Percentiles rank a stretch among this genome's conserved stretches.
Conservation (phyloP, 1,139 yeast genomes). For the Candida pseudocylindracea region DNA sequence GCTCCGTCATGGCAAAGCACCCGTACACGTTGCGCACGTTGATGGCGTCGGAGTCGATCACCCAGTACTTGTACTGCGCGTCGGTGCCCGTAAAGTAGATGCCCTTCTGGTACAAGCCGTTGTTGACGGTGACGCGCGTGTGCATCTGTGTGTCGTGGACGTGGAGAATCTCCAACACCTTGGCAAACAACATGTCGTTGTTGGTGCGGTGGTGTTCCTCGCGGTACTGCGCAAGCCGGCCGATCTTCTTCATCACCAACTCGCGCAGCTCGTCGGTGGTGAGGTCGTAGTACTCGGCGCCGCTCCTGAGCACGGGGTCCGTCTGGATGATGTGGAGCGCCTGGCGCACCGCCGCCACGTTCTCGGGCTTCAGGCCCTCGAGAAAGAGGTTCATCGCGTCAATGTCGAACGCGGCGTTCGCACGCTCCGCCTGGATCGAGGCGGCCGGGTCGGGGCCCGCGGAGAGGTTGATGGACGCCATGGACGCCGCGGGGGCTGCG, state of each 20-base stretch:
- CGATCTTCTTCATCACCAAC: constrained; percentile 19
- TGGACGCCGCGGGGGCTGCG: too few species aligned
- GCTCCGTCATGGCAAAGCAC: constrained; percentile 26
- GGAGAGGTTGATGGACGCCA: not conserved
- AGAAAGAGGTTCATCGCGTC: constrained; percentile 22
- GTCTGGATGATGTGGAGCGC: constrained; percentile 21
- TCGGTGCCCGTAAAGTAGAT: constrained; percentile 27
- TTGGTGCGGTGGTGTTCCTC: constrained; percentile 12
- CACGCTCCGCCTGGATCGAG: constrained; percentile 14
- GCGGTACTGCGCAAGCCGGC: constrained; percentile 18
- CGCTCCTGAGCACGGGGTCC: constrained; percentile 20
- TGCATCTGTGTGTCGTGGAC: constrained; percentile 25
- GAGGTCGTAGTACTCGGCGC: constrained; percentile 15
- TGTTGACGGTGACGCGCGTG: constrained; percentile 25
- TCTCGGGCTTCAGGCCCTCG: constrained; percentile 6
- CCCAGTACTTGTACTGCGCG: constrained; percentile 47
- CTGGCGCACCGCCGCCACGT: not conserved
- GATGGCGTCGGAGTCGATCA: constrained; percentile 12
- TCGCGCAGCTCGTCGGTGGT: constrained; percentile 19
- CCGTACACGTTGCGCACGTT: constrained; percentile 18
- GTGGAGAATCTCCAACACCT: constrained; percentile 8
- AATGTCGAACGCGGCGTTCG: constrained; percentile 14
- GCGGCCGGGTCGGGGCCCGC: constrained; percentile 15
- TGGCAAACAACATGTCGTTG: constrained; percentile 10
- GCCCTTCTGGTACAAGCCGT: constrained; percentile 25